Evolutionary conservation across 2,329 filamentous ascomycete genomes (phyloP), one percentile per base, ranked within the genome.

Genomic region (Claviceps spartinae): DNA sequence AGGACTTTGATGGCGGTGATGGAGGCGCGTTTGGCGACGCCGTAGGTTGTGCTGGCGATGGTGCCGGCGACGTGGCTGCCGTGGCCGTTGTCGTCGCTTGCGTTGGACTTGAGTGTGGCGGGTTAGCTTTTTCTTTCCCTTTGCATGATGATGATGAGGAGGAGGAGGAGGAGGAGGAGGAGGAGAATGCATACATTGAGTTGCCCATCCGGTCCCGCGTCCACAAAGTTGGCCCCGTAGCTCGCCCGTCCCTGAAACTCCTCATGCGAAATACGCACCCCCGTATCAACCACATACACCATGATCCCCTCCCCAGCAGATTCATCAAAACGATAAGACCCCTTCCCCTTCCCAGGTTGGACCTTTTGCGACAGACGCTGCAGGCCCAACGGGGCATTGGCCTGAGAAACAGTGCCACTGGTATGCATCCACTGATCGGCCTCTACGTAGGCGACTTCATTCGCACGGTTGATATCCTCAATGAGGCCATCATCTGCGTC

Each of bases 201-300:
- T n/a, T 49, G 60, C 57, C 65, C 75, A 26, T 34, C 14, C 9
- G 24, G 14, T 46, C 24, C 20, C 44, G 3, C 22, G 24, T 46
- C 68, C 48, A 78, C 65, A 53, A 76, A 75, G 66, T 79, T 80
- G 59, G 69, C 73, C 18, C 65, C 77, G 54, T 74, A 72, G 41
- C 62, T 69, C 18, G 78, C 79, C 53, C 79, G 75, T 48, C 74
- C 76, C 62, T 74, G 69, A 57, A 77, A 82, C 61, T 81, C 74
- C 44, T 62, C 59, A 65, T 86, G 82, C 5, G 71, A 69, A 40
- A 68, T 67, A 51, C 68, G 67, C 62, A 85, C 78, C 57, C 82
- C 82, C 5, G 81, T 84, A 65, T 86, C 82, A 42, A 86, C 75
- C 24, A 86, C 67, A 62, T 79, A 86, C 30, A 73, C 75, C 22